Percentiles rank a stretch among this genome's conserved stretches.
Evolutionary conservation across 2,329 filamentous ascomycete species (phyloP).

Genomic region (Pseudogymnoascus sp.): DNA sequence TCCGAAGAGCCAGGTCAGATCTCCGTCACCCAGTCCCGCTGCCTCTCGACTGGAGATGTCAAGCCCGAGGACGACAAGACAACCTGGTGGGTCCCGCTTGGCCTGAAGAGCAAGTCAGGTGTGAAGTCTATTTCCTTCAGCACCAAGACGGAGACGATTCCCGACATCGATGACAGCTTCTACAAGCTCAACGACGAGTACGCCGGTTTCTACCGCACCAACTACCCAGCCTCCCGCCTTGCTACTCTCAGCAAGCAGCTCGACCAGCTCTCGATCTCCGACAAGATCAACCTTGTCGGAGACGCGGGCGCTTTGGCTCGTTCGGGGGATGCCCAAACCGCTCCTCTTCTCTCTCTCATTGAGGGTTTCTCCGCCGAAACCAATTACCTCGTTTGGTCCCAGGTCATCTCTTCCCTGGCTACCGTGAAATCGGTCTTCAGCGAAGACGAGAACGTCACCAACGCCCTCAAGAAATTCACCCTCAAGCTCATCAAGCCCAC

Average conservation of each 20-base stretch:
- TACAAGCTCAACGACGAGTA: constrained; percentile 92
- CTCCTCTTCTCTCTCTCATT: constrained; percentile 73
- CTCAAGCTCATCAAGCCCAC: constrained; percentile 69
- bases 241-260: constrained; percentile 72
- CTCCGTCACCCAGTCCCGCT: constrained; percentile 75
- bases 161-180: constrained; percentile 67
- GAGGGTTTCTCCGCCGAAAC: constrained; percentile 76
- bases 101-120: constrained; percentile 67
- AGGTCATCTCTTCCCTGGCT: constrained; percentile 68
- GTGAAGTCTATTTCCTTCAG: constrained; percentile 61
- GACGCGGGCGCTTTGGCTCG: constrained; percentile 85
- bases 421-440: constrained; percentile 80
- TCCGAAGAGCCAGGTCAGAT: constrained; percentile 78
- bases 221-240: constrained; percentile 80
- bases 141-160: constrained; percentile 67
- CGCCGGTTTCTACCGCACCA: constrained; percentile 85
- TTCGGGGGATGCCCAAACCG: constrained; percentile 74
- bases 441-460: constrained; percentile 62
- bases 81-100: constrained; percentile 91
- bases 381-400: constrained; percentile 83
- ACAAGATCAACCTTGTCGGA: constrained; percentile 87
- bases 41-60: constrained; percentile 85
- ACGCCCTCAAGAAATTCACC: constrained; percentile 69
- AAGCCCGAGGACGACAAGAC: constrained; percentile 86
- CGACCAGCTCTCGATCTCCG: constrained; percentile 68